Conservation (phyloP, 306 rosid species). For the Styphnolobium japonicum region DNA sequence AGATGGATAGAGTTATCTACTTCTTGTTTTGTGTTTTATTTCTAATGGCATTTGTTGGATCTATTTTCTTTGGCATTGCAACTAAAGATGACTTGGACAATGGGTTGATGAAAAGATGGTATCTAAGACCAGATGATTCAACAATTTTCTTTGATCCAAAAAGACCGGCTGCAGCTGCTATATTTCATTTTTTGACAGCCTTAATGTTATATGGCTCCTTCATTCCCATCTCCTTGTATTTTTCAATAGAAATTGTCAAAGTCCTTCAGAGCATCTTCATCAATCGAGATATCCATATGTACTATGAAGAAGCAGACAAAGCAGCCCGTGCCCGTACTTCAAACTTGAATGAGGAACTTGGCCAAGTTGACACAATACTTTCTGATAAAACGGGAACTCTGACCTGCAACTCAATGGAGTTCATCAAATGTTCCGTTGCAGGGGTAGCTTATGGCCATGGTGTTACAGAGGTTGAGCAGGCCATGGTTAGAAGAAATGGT, state of each 20-base stretch:
- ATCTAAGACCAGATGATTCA: conserved; percentile 80
- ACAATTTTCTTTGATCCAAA: conserved; percentile 75
- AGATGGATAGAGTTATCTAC: conserved; percentile 88
- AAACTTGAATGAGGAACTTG: conserved; percentile 96
- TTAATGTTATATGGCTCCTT: conserved; percentile 67
- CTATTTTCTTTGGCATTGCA: conserved; percentile 69
- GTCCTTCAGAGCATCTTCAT: conserved; percentile 91
- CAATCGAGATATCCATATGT: conserved; percentile 85
- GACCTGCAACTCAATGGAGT: conserved; percentile 99
- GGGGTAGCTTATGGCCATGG: conserved; percentile 93
- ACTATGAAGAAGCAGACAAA: conserved; percentile 83
- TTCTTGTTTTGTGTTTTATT: conserved; percentile 64
- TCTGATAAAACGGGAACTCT: conserved; percentile 98
- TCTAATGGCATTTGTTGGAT: conserved; percentile 74
- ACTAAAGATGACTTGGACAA: conserved; percentile 69
- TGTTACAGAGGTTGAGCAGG: conserved; percentile 76
- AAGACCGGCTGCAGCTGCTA: conserved; percentile 56
- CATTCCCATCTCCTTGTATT: conserved; percentile 91
- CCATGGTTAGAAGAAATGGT: conserved; percentile 49
- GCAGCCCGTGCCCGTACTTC: conserved; percentile 93
- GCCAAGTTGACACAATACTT: conserved; percentile 97
- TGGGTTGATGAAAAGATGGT: conserved; percentile 82
- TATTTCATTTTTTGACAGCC: conserved; percentile 77
- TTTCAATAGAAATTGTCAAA: conserved; percentile 87
- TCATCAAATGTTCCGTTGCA: conserved; percentile 87